These are phyloP conservation scores for Piedraia hortae DNA, from an alignment of 2,329 filamentous ascomycete species.

Conservation along the genomic window DNA sequence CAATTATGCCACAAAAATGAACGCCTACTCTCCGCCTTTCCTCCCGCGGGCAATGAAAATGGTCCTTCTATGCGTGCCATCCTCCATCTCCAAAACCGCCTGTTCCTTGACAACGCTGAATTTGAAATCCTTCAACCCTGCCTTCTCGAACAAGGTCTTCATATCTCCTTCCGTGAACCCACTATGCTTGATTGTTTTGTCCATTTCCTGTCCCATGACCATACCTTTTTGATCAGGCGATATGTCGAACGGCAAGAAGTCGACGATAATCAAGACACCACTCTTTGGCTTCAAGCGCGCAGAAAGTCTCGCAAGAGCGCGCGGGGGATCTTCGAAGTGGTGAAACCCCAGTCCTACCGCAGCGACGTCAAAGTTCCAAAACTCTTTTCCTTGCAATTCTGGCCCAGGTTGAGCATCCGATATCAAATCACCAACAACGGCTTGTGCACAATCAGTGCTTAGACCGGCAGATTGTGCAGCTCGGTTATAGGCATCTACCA, in stretches of 20 bases:
- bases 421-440: constrained; percentile 14
- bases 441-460: constrained; percentile 6
- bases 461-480: constrained; percentile 6
- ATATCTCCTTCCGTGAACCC: constrained; percentile 9
- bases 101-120: constrained; percentile 9
- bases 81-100: constrained; percentile 8
- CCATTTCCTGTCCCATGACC: constrained; percentile 5
- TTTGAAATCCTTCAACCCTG: constrained; percentile 10
- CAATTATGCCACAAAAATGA: no score
- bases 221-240: constrained; percentile 1
- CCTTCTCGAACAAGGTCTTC: constrained; percentile 7
- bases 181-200: constrained; percentile 11
- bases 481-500: constrained; percentile 11
- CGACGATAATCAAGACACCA: constrained; percentile 9
- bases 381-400: constrained; percentile 9
- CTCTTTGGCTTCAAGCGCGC: constrained; percentile 8
- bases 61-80: constrained; percentile 7
- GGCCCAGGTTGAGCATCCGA: constrained; percentile 6
- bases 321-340: constrained; percentile 14
- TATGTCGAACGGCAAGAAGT: constrained; percentile 8
- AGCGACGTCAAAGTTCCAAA: constrained; percentile 17
- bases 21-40: no score
- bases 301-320: constrained; percentile 7
- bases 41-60: constrained; percentile 11
- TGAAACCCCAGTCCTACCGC: constrained; percentile 19